phyloP scores from a whole-genome alignment of 2,329 filamentous ascomycete species.

The Dothistroma septosporum region DNA sequence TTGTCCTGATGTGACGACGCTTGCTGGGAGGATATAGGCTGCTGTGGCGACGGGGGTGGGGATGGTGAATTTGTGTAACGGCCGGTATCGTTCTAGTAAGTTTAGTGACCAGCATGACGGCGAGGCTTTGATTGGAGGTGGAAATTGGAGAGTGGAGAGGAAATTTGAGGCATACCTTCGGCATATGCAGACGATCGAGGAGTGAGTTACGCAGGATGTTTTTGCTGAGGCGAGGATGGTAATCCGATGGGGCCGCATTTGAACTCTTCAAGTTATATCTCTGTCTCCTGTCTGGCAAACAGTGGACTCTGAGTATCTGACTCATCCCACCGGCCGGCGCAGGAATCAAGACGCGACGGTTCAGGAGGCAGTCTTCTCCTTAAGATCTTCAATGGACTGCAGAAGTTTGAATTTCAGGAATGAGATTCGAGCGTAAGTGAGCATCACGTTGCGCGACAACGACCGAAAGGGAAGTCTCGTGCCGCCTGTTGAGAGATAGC shows the following conservation, averaged over 20 bases:
- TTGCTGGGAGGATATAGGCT: too few species aligned
- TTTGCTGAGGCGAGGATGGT: conserved; percentile 55
- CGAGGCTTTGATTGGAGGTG: conserved; percentile 50
- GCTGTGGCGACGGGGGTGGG: conserved; percentile 12
- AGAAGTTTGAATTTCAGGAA: conserved; percentile 53
- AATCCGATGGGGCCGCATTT: conserved; percentile 33
- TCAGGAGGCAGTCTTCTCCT: conserved; percentile 36
- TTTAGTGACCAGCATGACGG: conserved; percentile 61
- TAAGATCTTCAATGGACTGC: conserved; percentile 36
- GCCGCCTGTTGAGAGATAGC: too few species aligned
- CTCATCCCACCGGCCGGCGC: conserved; percentile 25
- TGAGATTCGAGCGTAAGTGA: conserved; percentile 39
- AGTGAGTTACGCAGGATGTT: conserved; percentile 52
- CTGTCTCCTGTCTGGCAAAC: too few species aligned
- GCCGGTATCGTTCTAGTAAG: conserved; percentile 67
- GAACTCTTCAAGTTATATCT: conserved; percentile 29
- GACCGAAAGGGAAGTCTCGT: too few species aligned
- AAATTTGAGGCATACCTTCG: conserved; percentile 36
- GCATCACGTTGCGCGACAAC: too few species aligned
- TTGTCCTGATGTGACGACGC: too few species aligned
- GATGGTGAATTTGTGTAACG: too few species aligned
- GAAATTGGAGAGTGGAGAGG: conserved; percentile 48
- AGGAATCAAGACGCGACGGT: conserved; percentile 41
- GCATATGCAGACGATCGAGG: conserved; percentile 43
- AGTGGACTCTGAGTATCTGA: too few species aligned